A percentile compares a stretch with the other conserved stretches of the same genome.
These are phyloP conservation scores for Citrus sp. DNA, from an alignment of 345 rosid genomes.

Conservation along the genomic window DNA sequence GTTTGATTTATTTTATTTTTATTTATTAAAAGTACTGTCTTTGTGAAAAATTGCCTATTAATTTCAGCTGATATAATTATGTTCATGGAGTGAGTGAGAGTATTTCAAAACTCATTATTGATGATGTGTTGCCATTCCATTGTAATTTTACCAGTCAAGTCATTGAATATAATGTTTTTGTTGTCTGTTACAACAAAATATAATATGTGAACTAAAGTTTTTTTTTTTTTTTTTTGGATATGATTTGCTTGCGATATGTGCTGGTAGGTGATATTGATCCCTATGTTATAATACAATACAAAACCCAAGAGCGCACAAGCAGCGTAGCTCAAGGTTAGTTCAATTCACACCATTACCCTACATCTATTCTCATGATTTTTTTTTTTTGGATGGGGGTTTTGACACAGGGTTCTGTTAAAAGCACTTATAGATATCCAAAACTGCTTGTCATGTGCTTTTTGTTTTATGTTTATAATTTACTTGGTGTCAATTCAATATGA, in stretches of 20 bases:
- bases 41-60: background rate
- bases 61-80: background rate
- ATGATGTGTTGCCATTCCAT: background rate
- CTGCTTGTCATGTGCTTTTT: too few species aligned
- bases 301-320: constrained; percentile 65
- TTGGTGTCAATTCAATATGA: too few species aligned
- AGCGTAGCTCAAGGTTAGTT: constrained; percentile 60
- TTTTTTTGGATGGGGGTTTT: too few species aligned
- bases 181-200: background rate
- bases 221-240: background rate
- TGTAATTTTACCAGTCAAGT: background rate
- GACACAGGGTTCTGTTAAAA: background rate
- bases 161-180: background rate
- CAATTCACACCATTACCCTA: background rate
- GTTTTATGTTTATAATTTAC: too few species aligned
- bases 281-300: constrained; percentile 68
- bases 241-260: background rate
- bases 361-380: too few species aligned
- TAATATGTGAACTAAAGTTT: background rate
- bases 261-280: constrained; percentile 65
- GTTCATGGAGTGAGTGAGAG: too few species aligned
- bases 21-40: too few species aligned
- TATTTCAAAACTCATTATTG: too few species aligned
- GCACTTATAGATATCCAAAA: background rate
- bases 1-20: too few species aligned